Evolutionary conservation across 2,329 filamentous ascomycete genomes (phyloP), one percentile per base, ranked within the genome.

Genomic region (Talaromyces sp.): DNA sequence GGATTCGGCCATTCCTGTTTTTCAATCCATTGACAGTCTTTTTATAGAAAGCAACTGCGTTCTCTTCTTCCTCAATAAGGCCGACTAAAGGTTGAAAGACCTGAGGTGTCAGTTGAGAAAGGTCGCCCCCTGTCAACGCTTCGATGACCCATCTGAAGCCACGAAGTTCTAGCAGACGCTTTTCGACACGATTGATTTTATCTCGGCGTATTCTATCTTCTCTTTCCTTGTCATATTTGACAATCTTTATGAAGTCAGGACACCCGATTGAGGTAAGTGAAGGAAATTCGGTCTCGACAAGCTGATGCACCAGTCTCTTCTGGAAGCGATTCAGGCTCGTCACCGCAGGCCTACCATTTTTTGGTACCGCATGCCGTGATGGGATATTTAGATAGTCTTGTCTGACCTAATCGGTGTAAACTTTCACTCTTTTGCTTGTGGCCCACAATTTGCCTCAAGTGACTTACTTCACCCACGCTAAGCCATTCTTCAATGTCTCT

Each of bases 291-390:
- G 82, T 83, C 13, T 86, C 82, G n/a, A 91, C 82, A 13, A 90
- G 78, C 69, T 90, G 87, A 71, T 90, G 86, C 0, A 90, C 82
- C 6, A 91, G 79, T 39, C 86, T 82, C 72, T 88, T 86, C 72
- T 91, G 87, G 69, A 85, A 90, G 0, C 82, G 81, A 66, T 82
- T 86, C 31, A 88, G 72, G 0, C 64, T 65, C 4, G 60, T 65
- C n/a, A 75, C 73, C 47, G 76, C 67, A 13, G 63, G 62, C 13
- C 60, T 66, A 6, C 64, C 41, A 66, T 49, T 9, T 60, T 62
- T 1, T 63, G 62, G 19, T 70, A 16, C 62, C 62, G 50, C 45
- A 13, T 67, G 68, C 3, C 76, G 70, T 14, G 75, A 75, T 3
- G 79, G 78, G 33, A 85, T 78, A 66, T 84, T 85, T 66, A 84